Evolutionary conservation across 192 early-diverging fungal species (phyloP).

Genomic region (Gonapodya sp.): DNA sequence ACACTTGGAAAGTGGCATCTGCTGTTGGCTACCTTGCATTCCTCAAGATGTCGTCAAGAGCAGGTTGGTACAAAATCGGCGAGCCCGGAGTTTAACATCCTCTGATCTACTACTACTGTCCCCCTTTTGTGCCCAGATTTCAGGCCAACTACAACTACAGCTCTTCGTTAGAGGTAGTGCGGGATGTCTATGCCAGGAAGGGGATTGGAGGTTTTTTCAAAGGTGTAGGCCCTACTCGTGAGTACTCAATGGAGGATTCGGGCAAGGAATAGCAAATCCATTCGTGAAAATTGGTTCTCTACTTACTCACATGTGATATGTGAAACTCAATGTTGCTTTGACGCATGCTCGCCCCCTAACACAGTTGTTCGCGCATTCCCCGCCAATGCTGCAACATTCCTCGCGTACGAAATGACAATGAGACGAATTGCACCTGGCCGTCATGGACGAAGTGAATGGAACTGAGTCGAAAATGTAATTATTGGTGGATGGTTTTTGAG

Average conservation of each 20-base stretch:
- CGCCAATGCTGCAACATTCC: constrained; percentile 76
- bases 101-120: constrained; percentile 36
- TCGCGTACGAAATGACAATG: constrained; percentile 58
- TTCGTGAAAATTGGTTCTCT: too few relatives aligned
- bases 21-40: constrained; percentile 37
- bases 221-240: constrained; percentile 72
- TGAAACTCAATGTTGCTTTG: constrained; percentile 32
- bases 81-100: constrained; percentile 12
- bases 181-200: constrained; percentile 36
- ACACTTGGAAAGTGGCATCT: constrained; percentile 1
- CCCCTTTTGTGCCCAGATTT: constrained; percentile 22
- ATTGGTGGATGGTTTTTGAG: too few relatives aligned
- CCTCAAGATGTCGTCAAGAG: constrained; percentile 19
- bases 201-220: constrained; percentile 62
- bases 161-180: constrained; percentile 16
- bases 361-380: constrained; percentile 58
- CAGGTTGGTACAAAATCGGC: not conserved
- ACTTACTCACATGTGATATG: too few relatives aligned
- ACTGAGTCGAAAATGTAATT: not conserved
- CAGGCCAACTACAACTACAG: constrained; percentile 24
- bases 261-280: too few relatives aligned
- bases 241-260: too few relatives aligned
- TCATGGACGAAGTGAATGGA: not conserved
- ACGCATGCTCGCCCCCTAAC: not conserved
- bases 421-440: constrained; percentile 13